A percentile compares a stretch with the other conserved stretches of the same genome.
Conservation (phyloP, 2,329 filamentous ascomycete species). For the Penicillium sp. region DNA sequence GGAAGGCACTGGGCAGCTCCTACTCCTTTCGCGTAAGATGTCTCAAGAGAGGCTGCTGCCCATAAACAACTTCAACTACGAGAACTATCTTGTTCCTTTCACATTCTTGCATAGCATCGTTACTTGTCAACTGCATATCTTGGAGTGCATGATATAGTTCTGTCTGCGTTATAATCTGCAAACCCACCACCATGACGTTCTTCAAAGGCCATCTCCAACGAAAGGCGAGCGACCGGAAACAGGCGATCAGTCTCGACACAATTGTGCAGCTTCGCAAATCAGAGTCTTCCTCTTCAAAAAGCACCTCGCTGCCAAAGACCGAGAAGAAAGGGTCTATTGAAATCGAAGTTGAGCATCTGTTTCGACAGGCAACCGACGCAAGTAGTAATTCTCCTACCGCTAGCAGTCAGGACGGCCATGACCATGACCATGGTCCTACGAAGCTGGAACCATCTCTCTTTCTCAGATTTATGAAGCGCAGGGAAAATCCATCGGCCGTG, state of each 20-base stretch:
- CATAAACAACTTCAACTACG: background rate
- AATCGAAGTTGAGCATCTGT: constrained; percentile 2
- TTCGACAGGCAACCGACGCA: constrained; percentile 7
- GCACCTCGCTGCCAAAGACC: background rate
- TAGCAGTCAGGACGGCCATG: background rate
- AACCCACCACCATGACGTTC: constrained; percentile 7
- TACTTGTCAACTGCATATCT: constrained; percentile 26
- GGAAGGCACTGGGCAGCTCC: constrained; percentile 30
- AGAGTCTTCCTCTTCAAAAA: background rate
- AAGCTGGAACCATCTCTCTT: constrained; percentile 2
- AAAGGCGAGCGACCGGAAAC: constrained; percentile 6
- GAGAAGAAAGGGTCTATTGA: background rate
- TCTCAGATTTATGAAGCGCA: constrained; percentile 6
- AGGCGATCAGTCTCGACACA: background rate
- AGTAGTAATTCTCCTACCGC: background rate
- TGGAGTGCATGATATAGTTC: constrained; percentile 61
- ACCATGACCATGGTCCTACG: background rate
- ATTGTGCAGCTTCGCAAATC: background rate
- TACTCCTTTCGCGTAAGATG: background rate
- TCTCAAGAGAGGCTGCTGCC: background rate
- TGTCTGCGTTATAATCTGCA: constrained; percentile 34
- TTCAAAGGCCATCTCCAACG: constrained; percentile 8
- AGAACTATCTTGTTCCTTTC: constrained; percentile 31
- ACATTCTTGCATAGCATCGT: constrained; percentile 15
- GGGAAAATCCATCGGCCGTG: background rate